phyloP scores from a whole-genome alignment of 345 rosid species.

The Brassica rapa region DNA sequence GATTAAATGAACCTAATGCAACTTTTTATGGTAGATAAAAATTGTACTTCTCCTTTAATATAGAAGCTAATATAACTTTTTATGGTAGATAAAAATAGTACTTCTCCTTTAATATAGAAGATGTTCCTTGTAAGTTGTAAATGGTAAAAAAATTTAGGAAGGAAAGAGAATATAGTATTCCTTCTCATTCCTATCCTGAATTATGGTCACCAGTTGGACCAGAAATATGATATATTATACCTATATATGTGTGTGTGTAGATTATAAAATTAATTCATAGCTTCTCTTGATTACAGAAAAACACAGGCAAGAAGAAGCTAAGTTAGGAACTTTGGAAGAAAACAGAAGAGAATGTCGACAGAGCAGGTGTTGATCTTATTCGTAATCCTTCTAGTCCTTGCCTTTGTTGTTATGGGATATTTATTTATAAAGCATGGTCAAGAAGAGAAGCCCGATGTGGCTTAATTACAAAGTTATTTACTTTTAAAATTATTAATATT shows the following conservation, averaged over 20 bases:
- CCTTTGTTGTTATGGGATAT: background rate
- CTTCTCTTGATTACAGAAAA: background rate
- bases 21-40: no score
- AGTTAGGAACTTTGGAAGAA: background rate
- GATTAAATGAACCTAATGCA: no score
- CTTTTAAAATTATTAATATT: no score
- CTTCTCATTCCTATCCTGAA: no score
- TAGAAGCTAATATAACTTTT: no score
- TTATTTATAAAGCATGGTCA: background rate
- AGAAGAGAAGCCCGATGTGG: background rate
- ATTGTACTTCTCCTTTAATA: no score
- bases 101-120: no score
- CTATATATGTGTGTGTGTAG: background rate
- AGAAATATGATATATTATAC: background rate
- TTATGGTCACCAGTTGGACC: no score
- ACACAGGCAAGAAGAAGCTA: background rate
- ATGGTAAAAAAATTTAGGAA: background rate
- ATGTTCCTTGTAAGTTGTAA: background rate
- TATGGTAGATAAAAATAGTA: no score
- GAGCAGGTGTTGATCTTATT: background rate
- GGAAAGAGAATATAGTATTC: background rate
- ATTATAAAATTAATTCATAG: background rate
- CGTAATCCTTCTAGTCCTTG: background rate
- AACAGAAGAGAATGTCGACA: background rate
- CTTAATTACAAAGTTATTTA: background rate